Evolutionary conservation across 352 stramenopile species (phyloP), one percentile per base, ranked within the genome.

Genomic region (Elongisporangium senticosum): DNA sequence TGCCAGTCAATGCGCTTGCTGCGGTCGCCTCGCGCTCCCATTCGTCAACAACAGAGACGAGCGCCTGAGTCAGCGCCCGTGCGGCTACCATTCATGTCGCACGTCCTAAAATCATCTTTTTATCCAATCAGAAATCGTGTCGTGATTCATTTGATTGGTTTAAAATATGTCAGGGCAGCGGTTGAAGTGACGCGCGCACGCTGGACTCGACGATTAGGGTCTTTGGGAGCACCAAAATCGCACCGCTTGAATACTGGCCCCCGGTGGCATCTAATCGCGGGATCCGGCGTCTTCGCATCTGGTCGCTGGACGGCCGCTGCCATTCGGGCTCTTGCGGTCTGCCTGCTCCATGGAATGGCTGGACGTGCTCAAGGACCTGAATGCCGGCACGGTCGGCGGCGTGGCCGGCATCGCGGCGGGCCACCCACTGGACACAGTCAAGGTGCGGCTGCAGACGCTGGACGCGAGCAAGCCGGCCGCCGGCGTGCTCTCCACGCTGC

Each of bases 351-450:
- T 92, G 80, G 78, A 90, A 63, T 93, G 83, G 83, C 65, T 90
- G 55, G 83, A 91, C 59, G 76, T 93, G 19, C 69, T 71, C 62
- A 93, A 90, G 68, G 83, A 93, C 70, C 70, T 93, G 58, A 90
- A 90, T 65, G 81, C 83, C 37, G 83, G 83, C 58, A 93, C 83
- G n/a, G 74, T 93, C 39, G 83, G 79, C 49, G 83, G 83, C 59
- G 79, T 91, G 33, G 82, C 83, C 2, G 80, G 83, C 53, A 90
- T 94, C 65, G 65, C 90, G 24, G 74, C 81, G 15, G 84, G 86
- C 11, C 86, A 95, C 55, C 86, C 86, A 22, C 72, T 95, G 23
- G 86, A 95, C 71, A 95, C 86, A 21, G 79, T 95, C 62, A 95
- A 95, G 64, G 84, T 94, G 59, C 83, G 86, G 47, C 63, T 94